Evolutionary conservation across 495 filamentous ascomycete genomes (phyloP), one percentile per base, ranked within the genome.

Genomic region (Patellaria atrata): DNA sequence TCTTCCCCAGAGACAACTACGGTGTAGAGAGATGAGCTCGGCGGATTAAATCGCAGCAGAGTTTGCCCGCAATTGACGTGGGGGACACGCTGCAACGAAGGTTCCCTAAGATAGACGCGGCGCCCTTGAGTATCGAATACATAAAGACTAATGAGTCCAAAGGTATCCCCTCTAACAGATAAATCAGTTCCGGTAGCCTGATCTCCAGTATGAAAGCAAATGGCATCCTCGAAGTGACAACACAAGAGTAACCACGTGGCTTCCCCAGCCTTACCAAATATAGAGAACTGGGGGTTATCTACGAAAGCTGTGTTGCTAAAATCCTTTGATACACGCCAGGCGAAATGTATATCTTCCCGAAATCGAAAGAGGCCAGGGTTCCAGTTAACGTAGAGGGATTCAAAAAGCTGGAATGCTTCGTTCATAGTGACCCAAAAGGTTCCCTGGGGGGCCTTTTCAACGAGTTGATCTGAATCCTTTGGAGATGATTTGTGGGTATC

Each of bases 361-460:
- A 77, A 58, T 9, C 58, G 60, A 56, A 99, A 99, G 5, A 94
- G 60, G 2, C 66, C 69, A 4, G 91, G 86, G 46, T 92, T 94
- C 91, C 91, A 99, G 55, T 94, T 99, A 27, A 96, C 61, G 55
- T 96, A 99, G 19, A 96, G 66, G 16, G 86, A 91, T 41, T 94
- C 82, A 43, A 94, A 99, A 47, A 89, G 72, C 45, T 89, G 85
- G 20, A 83, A 66, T 5, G 93, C 71, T 32, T 82, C 77, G 35
- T 85, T 76, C 23, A 85, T 68, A 18, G 74, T 71, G 62, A 96
- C 93, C 86, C 89, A 94, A 51, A 96, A 94, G 43, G 35, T 52
- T 5, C 20, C 21, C 8, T 28, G 8, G 17, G 7, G 29, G 5
- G 26, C 30, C 12, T 26, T 27, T 31, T 9, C n/a, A 26, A n/a